A percentile compares a stretch with the other conserved stretches of the same genome.
Evolutionary conservation across 495 filamentous ascomycete genomes (phyloP).

Genomic region (Parachaetomium inaequale): DNA sequence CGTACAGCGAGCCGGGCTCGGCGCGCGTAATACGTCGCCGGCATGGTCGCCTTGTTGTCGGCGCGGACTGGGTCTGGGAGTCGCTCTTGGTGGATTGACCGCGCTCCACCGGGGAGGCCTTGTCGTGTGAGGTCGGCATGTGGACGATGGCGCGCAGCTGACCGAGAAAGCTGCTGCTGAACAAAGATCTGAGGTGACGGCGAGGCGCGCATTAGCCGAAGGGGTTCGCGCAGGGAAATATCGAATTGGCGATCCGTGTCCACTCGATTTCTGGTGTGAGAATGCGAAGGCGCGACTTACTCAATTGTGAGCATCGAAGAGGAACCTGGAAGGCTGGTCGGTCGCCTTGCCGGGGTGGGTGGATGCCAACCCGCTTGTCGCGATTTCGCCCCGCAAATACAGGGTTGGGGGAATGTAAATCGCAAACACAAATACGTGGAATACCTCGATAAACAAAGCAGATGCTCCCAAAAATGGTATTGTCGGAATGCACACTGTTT

Average conservation of each 20-base stretch:
- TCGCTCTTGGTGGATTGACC: conserved; percentile 4
- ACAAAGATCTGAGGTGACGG: conserved; percentile 25
- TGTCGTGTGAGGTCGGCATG: conserved; percentile 30
- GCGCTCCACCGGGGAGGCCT: conserved; percentile 10
- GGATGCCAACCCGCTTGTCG: conserved; percentile 14
- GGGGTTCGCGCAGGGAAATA: background rate
- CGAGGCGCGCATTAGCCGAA: conserved; percentile 14
- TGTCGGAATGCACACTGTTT: background rate
- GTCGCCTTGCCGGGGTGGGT: conserved; percentile 11
- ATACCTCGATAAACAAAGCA: too few relatives aligned
- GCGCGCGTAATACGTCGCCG: conserved; percentile 28
- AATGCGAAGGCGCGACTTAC: conserved; percentile 25
- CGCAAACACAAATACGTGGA: background rate
- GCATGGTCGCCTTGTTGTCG: conserved; percentile 6
- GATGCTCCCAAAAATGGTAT: background rate
- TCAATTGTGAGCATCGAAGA: conserved; percentile 32
- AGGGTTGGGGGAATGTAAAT: background rate
- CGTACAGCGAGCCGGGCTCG: conserved; percentile 44
- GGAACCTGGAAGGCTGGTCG: conserved; percentile 9
- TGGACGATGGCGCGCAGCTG: conserved; percentile 34
- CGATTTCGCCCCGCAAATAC: conserved; percentile 19
- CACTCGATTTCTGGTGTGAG: background rate
- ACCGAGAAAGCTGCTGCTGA: conserved; percentile 31
- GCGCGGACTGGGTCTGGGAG: background rate
- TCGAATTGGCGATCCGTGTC: background rate